Base-by-base conservation (phyloP, 768 basidiomycete species). In the Podaxis sp. region DNA sequence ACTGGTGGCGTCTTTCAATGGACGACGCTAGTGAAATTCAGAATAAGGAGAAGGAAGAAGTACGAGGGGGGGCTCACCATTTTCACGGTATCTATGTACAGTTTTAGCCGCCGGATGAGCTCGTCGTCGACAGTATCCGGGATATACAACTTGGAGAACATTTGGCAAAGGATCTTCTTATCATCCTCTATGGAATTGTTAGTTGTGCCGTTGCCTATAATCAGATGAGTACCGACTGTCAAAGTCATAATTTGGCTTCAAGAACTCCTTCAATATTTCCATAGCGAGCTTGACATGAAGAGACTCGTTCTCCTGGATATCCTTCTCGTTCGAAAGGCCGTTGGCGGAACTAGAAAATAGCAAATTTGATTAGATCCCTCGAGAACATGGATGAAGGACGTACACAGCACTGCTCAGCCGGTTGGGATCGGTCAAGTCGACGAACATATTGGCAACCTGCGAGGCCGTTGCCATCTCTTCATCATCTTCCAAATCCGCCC, bases 381-480 rank as follows among this genome's bases (percentile, higher is more conserved):
- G 10, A 32, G 35, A 9, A 55, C 27, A 47, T 7, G 21, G 61
- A 4, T 11, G 63, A 77, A 48, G 54, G 75, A 68, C 73, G 77
- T 76, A 68, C 70, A 84, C 79, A 44, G 82, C 81, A 66, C 90
- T 55, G 16, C 23, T 50, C 52, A 61, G n/a, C 52, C 50, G 37
- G 18, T 14, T 79, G 0, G 92, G 90, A 68, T 95, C 89, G 2
- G 90, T 92, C 92, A 93, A 95, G 65, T 95, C 93, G 1, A 89
- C 79, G 67, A 95, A 80, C 73, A 95, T 81, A 13, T 86, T 74
- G 0, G 84, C 87, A 61, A 93, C 85, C 67, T 93, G 90, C 16
- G 82, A 74, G 0, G 89, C 83, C 0, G 83, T 74, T 10, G 93
- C 82, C 85, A 91, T 89, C 50, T 87, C 83, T 66, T 89, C 83